These are phyloP conservation scores for Suhomyces atakaporum DNA, from an alignment of 1,139 yeast genomes.

Conservation along the genomic window DNA sequence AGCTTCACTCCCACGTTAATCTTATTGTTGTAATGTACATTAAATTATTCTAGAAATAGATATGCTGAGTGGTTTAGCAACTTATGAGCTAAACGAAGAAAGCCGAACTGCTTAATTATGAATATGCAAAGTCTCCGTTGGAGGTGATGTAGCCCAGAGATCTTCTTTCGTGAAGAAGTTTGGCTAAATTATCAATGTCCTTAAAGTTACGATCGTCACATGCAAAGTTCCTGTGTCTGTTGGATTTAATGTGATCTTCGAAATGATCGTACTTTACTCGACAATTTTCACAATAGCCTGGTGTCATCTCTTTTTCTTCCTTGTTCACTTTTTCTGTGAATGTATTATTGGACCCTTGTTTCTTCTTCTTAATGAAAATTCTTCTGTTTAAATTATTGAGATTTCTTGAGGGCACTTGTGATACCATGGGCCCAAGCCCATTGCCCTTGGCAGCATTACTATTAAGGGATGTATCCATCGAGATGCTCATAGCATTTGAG, in stretches of 20 bases:
- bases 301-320: slow-evolving; percentile 37
- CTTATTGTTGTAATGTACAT: slow-evolving; percentile 1
- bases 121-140: slow-evolving; percentile 44
- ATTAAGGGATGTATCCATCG: slow-evolving; percentile 48
- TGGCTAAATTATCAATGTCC: slow-evolving; percentile 72
- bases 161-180: slow-evolving; percentile 46
- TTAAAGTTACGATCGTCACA: slow-evolving; percentile 67
- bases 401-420: slow-evolving; percentile 70
- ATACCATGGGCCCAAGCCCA: slow-evolving; percentile 69
- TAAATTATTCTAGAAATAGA: slow-evolving; percentile 2
- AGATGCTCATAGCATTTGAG: slow-evolving; percentile 45
- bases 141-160: slow-evolving; percentile 45
- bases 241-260: slow-evolving; percentile 70
- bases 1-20: no score
- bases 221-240: slow-evolving; percentile 82
- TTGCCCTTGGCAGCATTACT: slow-evolving; percentile 49
- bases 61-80: slow-evolving; percentile 2
- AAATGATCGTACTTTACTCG: slow-evolving; percentile 80
- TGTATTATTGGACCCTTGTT: slow-evolving; percentile 16
- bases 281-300: slow-evolving; percentile 94
- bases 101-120: slow-evolving; percentile 9
- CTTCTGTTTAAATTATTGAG: slow-evolving; percentile 59
- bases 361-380: slow-evolving; percentile 46
- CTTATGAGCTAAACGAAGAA: neutral
- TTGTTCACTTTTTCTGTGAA: slow-evolving; percentile 8